Evolutionary conservation across 441 rosid genomes (phyloP), one percentile per base, ranked within the genome.

Genomic region (Pelargonium australe): DNA sequence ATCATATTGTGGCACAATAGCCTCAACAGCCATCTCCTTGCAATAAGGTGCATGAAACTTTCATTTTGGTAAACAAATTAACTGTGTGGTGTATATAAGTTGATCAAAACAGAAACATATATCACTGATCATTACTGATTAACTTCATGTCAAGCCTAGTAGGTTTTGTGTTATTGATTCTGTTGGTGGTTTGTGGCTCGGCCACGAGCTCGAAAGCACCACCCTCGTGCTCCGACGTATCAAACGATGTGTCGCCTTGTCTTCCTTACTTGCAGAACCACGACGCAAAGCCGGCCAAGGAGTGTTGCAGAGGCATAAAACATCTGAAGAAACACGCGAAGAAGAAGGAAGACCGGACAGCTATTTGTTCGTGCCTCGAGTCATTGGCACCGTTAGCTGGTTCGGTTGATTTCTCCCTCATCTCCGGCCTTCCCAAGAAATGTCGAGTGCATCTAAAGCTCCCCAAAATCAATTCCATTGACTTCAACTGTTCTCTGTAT

Each of bases 301-400:
- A 57, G 25, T 57, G 62, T 19, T 57, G 62, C 31, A 57, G 62
- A 19, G 62, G 62, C 62, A 23, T 57, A 11, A 57, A 57, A 20
- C 62, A 23, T 23, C 62, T 57, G 12, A 17, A 23, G 28, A 57
- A 57, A 23, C 62, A 57, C 62, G 62, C 62, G 10, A 57, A 57
- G 62, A 57, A 57, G 62, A 23, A 57, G 23, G 62, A 57, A 19
- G 62, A 57, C 62, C 62, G 62, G 62, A 57, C 23, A 23, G 62
- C 62, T 3, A 57, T 57, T 23, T 57, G 62, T 23, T 10, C 7
- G 28, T 57, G 62, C 62, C 62, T 57, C 11, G 62, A 57, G 62
- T 16, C 25, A 11, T 19, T 57, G 62, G 62, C 62, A 3, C 62
- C 62, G 0, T 11, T 57, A 10, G 62, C 62, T 10, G 62, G 62